Evolutionary conservation across 2,329 filamentous ascomycete species (phyloP).

Genomic region (Xylariaceae sp.): DNA sequence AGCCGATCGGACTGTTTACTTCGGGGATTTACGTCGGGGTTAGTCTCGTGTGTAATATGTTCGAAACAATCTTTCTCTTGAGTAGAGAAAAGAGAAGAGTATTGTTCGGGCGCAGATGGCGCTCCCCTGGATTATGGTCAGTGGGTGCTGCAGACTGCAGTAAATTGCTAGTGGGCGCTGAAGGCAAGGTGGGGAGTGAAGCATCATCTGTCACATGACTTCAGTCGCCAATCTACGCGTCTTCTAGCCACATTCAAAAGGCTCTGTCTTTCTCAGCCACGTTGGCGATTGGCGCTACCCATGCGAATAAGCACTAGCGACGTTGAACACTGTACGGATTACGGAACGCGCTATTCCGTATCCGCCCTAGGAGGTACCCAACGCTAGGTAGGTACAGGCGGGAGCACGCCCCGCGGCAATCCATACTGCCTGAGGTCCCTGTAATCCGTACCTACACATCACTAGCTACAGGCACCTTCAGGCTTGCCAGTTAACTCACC

Average conservation of each 20-base stretch:
- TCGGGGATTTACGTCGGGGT: neutral
- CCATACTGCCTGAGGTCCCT: too few relatives aligned
- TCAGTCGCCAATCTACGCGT: neutral
- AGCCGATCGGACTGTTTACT: neutral
- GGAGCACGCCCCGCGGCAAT: too few relatives aligned
- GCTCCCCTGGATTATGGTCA: slow-evolving; percentile 17
- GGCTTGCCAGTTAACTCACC: neutral
- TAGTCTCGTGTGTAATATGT: neutral
- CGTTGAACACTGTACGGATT: too few relatives aligned
- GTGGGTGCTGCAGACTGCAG: slow-evolving; percentile 7
- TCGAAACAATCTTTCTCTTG: neutral
- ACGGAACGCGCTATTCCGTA: too few relatives aligned
- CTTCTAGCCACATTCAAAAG: slow-evolving; percentile 15
- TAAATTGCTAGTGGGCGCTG: slow-evolving; percentile 25
- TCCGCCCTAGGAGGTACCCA: too few relatives aligned
- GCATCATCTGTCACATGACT: slow-evolving; percentile 25
- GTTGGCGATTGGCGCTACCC: neutral
- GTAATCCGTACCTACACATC: too few relatives aligned
- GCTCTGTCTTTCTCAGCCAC: neutral
- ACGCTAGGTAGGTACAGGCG: too few relatives aligned
- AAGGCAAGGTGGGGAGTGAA: slow-evolving; percentile 20
- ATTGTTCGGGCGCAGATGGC: slow-evolving; percentile 7
- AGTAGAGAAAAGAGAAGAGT: slow-evolving; percentile 10
- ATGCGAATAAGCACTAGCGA: too few relatives aligned
- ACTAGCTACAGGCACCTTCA: too few relatives aligned